Conservation (phyloP, 768 basidiomycete species). For the Rhizopogon vesiculosus region DNA sequence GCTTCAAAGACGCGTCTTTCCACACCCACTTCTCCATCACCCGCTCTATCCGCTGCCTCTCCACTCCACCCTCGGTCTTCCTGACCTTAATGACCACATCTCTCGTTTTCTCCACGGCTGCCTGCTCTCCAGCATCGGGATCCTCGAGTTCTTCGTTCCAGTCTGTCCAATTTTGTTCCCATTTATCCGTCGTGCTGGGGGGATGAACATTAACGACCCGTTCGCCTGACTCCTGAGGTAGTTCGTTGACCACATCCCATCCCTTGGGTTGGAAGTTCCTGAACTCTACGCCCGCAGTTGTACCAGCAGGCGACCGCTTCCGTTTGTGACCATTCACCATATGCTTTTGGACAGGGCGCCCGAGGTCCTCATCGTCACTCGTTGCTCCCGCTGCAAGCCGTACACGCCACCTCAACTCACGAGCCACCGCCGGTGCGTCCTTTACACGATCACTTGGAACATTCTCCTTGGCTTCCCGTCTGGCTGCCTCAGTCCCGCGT, state of each 20-base stretch:
- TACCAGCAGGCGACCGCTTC: slow-evolving; percentile 27
- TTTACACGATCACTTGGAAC: slow-evolving; percentile 79
- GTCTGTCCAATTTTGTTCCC: slow-evolving; percentile 43
- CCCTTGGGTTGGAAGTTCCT: slow-evolving; percentile 62
- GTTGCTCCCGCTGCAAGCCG: slow-evolving; percentile 53
- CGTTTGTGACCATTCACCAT: slow-evolving; percentile 32
- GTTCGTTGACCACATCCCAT: slow-evolving; percentile 55
- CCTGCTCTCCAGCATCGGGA: slow-evolving; percentile 26
- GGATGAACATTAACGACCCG: slow-evolving; percentile 32
- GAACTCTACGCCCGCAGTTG: slow-evolving; percentile 33
- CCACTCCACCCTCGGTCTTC: slow-evolving; percentile 49
- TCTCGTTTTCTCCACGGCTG: slow-evolving; percentile 37
- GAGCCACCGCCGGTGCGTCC: slow-evolving; percentile 74
- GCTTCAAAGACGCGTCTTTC: slow-evolving; percentile 19
- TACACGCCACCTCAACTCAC: slow-evolving; percentile 84
- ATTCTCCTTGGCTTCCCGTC: slow-evolving; percentile 76
- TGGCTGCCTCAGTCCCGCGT: slow-evolving; percentile 60
- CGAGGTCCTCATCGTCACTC: slow-evolving; percentile 63
- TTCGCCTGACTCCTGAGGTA: slow-evolving; percentile 37
- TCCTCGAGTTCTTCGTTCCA: slow-evolving; percentile 20
- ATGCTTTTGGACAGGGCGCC: slow-evolving; percentile 19
- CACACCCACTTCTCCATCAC: slow-evolving; percentile 66
- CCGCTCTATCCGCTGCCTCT: slow-evolving; percentile 70
- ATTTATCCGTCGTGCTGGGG: slow-evolving; percentile 35
- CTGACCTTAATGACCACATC: slow-evolving; percentile 57